Evolutionary conservation across 768 basidiomycete species (phyloP).

Genomic region (Panaeolus papilionaceus): DNA sequence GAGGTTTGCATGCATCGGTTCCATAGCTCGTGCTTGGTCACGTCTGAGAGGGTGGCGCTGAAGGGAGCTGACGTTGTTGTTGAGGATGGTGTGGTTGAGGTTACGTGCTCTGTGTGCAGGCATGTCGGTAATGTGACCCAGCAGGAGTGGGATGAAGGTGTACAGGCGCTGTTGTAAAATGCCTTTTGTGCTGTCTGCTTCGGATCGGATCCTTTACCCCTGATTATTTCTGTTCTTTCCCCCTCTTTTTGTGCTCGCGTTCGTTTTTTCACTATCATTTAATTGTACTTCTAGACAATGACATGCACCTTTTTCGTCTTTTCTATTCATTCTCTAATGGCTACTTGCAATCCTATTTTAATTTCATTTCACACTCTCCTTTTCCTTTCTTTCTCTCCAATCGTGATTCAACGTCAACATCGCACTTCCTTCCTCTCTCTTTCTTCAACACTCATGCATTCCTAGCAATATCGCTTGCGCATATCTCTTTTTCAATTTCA

Average conservation of each 20-base stretch:
- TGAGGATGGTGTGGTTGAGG: conserved; percentile 52
- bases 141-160: conserved; percentile 65
- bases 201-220: neutral
- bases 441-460: neutral
- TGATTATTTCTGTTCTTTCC: neutral
- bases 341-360: neutral
- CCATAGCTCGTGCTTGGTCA: conserved; percentile 76
- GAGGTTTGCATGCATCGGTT: conserved; percentile 68
- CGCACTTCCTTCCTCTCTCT: neutral
- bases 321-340: neutral
- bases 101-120: conserved; percentile 79
- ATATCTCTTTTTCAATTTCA: neutral
- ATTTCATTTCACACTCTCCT: neutral
- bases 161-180: conserved; percentile 32
- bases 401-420: neutral
- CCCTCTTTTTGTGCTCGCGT: neutral
- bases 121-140: conserved; percentile 63
- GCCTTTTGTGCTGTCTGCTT: conserved; percentile 2
- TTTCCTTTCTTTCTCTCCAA: neutral
- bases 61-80: conserved; percentile 57
- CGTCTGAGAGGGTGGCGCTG: conserved; percentile 69
- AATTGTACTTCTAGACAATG: conserved; percentile 2
- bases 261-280: neutral
- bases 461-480: neutral
- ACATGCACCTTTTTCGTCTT: neutral